These are phyloP conservation scores for Cornus controversa DNA, from an alignment of 148 eudicot genomes.

Conservation along the genomic window DNA sequence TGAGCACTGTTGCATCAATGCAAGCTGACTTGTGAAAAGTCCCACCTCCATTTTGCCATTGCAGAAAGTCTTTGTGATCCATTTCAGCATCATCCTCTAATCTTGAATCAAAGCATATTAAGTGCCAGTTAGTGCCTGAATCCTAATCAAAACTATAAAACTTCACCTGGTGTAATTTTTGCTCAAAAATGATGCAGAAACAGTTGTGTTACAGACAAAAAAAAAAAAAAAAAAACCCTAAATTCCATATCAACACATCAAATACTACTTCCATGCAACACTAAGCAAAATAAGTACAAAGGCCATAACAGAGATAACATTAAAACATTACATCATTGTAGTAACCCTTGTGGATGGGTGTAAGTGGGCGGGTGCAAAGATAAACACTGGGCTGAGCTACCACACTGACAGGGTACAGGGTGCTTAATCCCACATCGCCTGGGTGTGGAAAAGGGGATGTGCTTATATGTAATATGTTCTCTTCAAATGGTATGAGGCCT, in stretches of 20 bases:
- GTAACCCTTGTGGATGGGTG: too few species aligned
- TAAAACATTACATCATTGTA: background rate
- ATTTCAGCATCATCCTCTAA: slow-evolving; percentile 32
- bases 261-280: background rate
- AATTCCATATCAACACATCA: too few species aligned
- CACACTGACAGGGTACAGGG: too few species aligned
- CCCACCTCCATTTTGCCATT: slow-evolving; percentile 89
- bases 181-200: background rate
- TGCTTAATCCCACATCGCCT: too few species aligned
- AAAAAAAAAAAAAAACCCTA: too few species aligned
- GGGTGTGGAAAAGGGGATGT: too few species aligned
- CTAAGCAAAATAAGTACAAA: background rate
- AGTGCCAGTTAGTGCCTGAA: slow-evolving; percentile 11
- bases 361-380: too few species aligned
- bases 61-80: slow-evolving; percentile 44
- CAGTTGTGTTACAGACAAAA: background rate
- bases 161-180: background rate
- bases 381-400: too few species aligned
- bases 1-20: slow-evolving; percentile 62
- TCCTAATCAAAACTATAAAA: background rate
- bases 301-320: background rate
- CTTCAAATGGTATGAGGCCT: too few species aligned
- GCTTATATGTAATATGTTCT: too few species aligned
- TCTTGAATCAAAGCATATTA: slow-evolving; percentile 34
- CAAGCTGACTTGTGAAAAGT: slow-evolving; percentile 55